These are phyloP conservation scores for Rosa lucieae DNA, from an alignment of 306 rosid species.

Conservation along the genomic window DNA sequence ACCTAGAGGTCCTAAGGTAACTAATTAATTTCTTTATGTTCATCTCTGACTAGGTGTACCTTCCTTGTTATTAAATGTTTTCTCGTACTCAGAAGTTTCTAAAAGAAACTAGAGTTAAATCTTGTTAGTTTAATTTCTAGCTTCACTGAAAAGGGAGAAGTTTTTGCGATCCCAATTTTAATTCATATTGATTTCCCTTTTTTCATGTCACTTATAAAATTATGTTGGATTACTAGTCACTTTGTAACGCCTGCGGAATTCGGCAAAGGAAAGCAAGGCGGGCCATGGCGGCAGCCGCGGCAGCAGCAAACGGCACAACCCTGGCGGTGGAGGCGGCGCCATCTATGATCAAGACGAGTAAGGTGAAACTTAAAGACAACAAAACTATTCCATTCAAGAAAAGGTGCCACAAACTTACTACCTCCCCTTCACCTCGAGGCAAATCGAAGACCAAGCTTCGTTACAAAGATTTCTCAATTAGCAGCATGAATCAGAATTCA, in stretches of 20 bases:
- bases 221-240: slow-evolving; percentile 48
- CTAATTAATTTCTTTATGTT: background rate
- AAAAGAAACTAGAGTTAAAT: background rate
- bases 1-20: slow-evolving; percentile 97
- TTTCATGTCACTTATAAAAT: background rate
- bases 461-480: slow-evolving; percentile 59
- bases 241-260: slow-evolving; percentile 96
- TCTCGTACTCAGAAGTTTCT: background rate
- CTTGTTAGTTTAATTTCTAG: background rate
- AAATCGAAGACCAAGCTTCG: slow-evolving; percentile 38
- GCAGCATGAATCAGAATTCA: slow-evolving; percentile 45
- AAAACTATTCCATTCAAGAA: slow-evolving; percentile 44
- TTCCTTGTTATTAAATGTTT: background rate
- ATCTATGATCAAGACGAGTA: slow-evolving; percentile 27
- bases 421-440: slow-evolving; percentile 23
- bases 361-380: slow-evolving; percentile 35
- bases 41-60: background rate
- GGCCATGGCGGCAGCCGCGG: slow-evolving; percentile 71
- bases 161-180: background rate
- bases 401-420: slow-evolving; percentile 34
- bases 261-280: slow-evolving; percentile 95
- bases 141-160: background rate
- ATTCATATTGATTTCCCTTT: background rate
- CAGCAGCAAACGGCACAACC: slow-evolving; percentile 46
- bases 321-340: slow-evolving; percentile 25